Base-by-base conservation (phyloP, 2,329 filamentous ascomycete genomes). In the Phoma sp. region DNA sequence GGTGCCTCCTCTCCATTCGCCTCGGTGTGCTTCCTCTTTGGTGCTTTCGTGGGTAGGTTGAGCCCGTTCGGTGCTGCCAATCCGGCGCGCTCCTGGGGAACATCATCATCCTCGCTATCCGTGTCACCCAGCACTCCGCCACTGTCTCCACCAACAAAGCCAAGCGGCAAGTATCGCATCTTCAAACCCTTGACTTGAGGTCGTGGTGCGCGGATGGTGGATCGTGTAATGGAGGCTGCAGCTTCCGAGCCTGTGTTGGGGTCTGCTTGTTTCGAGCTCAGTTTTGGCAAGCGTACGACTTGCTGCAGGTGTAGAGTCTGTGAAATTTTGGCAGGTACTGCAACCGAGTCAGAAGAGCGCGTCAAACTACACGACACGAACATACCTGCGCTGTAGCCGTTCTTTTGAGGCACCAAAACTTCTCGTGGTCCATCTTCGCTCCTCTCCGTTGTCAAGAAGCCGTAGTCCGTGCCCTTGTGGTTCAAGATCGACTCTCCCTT, bases 121-220 rank as follows among this genome's bases (percentile, higher is more conserved):
- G 73, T 76, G 21, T 71, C 74, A 12, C 67, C 82, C 63, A 79
- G 74, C 17, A 55, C 76, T 24, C 76, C 81, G 27, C 71, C 72
- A 27, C 75, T 75, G 24, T 78, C 79, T 10, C 66, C 55, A 4
- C 80, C 80, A 4, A 50, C 47, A 60, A 81, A 81, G 13, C 89
- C 89, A 39, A 88, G 83, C 1, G 89, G 89, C 49, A 82, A 82
- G 73, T 84, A 92, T 31, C 89, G 84, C 74, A 87, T 83, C 65
- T 82, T 85, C 49, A 93, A 76, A 6, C 86, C 88, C 65, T 83
- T 81, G 1, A 90, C 88, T 71, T 92, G 90, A 40, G 84, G 79
- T 55, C 87, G 84, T 43, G 85, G 78, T 1, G 81, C 72, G 55
- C 79, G 84, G 52, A 82, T 77, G 4, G 82, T 76, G 2, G 81